Base-by-base conservation (phyloP, 2,329 filamentous ascomycete species). In the Oidium heveae region DNA sequence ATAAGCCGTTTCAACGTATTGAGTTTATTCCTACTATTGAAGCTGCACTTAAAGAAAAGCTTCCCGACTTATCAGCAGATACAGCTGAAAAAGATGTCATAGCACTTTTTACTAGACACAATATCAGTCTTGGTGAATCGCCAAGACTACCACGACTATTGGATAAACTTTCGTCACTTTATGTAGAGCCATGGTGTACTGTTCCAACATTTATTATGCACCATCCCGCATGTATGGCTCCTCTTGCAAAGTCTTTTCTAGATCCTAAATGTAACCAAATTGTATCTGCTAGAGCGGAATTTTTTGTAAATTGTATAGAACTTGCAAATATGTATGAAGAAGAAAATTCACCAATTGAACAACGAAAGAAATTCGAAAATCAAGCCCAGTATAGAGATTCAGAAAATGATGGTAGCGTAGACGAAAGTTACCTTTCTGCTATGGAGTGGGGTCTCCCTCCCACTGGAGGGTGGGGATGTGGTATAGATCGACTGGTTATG, bases 311-410 rank as follows among this genome's bases (percentile, higher is more conserved):
- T 52, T 79, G 82, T 43, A 77, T 79, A 55, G 91, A 98, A 65
- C 74, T 94, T 34, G 86, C 89, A 57, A 98, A 98, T 67, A 93
- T 89, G 71, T 98, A 98, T 67, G 91, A 98, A 66, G 91, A 98
- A 68, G 91, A 98, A 66, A 98, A 98, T 67, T 84, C 86, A 53
- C 91, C 91, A 0, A 80, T 83, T 54, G 84, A 82, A 62, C 91
- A 98, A 69, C 75, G 84, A 49, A 73, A 76, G 55, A 98, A 98
- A 67, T 87, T 98, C 59, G 68, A 79, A 50, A 74, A 74, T 58
- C 78, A 81, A 62, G 64, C 72, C 2, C 63, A 62, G 18, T 72
- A 66, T 58, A 63, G 56, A 52, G 65, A 65, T 52, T 63, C 63
- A 2, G 66, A 67, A 52, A 66, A 65, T 34, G 55, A 53, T 13